These are phyloP conservation scores for Fusarium keratoplasticum DNA, from an alignment of 2,329 filamentous ascomycete genomes.

Conservation along the genomic window DNA sequence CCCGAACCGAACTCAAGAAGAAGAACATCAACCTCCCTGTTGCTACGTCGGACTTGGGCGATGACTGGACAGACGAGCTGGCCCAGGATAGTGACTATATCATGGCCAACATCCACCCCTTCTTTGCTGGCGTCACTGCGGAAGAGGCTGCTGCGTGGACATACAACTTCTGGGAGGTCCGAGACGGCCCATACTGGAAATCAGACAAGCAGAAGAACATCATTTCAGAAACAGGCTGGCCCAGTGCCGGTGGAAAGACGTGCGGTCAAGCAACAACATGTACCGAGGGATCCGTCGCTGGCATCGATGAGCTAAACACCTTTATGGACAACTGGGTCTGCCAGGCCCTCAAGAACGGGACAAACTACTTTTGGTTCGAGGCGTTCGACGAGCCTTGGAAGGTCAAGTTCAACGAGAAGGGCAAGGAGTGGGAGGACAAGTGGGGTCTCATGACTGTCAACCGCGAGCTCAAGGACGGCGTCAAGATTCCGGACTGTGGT, in stretches of 20 bases:
- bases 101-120: slow-evolving; percentile 97
- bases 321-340: slow-evolving; percentile 92
- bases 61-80: slow-evolving; percentile 82
- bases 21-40: slow-evolving; percentile 78
- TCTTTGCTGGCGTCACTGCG: slow-evolving; percentile 84
- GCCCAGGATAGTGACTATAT: slow-evolving; percentile 82
- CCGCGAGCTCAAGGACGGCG: slow-evolving; percentile 83
- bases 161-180: slow-evolving; percentile 79
- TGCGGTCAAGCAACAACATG: slow-evolving; percentile 73
- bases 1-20: slow-evolving; percentile 77
- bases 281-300: slow-evolving; percentile 77
- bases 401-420: slow-evolving; percentile 73
- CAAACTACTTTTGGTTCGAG: slow-evolving; percentile 97
- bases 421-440: slow-evolving; percentile 90
- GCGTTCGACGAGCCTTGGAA: slow-evolving; percentile 99
- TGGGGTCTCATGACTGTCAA: slow-evolving; percentile 93
- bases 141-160: slow-evolving; percentile 82
- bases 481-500: slow-evolving; percentile 88
- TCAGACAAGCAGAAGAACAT: slow-evolving; percentile 74
- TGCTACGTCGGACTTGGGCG: slow-evolving; percentile 88
- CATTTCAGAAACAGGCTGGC: slow-evolving; percentile 94
- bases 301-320: slow-evolving; percentile 83
- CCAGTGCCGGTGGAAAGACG: slow-evolving; percentile 81
- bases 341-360: slow-evolving; percentile 80
- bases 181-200: slow-evolving; percentile 76